Base-by-base conservation (phyloP, 1,284 basidiomycete species). In the Fomitopsis pinicola region DNA sequence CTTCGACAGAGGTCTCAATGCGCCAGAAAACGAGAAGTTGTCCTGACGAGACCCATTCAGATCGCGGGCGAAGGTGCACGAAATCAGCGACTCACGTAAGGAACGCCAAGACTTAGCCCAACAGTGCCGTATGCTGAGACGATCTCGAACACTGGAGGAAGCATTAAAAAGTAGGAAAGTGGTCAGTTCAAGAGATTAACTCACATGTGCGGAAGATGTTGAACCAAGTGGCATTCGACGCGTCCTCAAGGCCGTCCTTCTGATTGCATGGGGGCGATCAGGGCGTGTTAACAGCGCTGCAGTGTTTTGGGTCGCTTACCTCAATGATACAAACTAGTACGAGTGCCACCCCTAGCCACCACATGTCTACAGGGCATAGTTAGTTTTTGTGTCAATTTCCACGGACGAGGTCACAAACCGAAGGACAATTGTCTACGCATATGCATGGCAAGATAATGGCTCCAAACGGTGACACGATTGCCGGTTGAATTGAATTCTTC, bases 61-160 rank as follows among this genome's bases (percentile, higher is more conserved):
- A 8, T 33, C 30, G 8, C 30, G 19, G 35, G 12, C 10, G 8
- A 42, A 38, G 5, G 4, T 19, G 48, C 14, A 17, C 12, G 2
- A 50, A 40, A 0, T 28, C 10, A 14, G 36, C 12, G 35, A 74
- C 83, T 70, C 57, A 89, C 88, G n/a, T 75, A 77, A 28, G 87
- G 85, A 42, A 87, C 77, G 8, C 88, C 89, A 7, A 90, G 76
- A 71, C 89, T 94, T 4, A 97, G 80, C 0, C 95, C 95, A 62
- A 97, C 94, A 4, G 91, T 91, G 3, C 94, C 94, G 71, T 97
- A 97, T 0, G 94, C 95, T 17, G 93, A 96, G 7, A 94, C 91
- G 22, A 95, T 73, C 73, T 96, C 94, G 69, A 95, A 96, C 3
- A 91, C 88, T 94, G 68, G 4, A 19, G 15, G 58, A 1, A 7